Conservation (phyloP, 257 asterid genomes). For the Nicotiana tomentosiformis region DNA sequence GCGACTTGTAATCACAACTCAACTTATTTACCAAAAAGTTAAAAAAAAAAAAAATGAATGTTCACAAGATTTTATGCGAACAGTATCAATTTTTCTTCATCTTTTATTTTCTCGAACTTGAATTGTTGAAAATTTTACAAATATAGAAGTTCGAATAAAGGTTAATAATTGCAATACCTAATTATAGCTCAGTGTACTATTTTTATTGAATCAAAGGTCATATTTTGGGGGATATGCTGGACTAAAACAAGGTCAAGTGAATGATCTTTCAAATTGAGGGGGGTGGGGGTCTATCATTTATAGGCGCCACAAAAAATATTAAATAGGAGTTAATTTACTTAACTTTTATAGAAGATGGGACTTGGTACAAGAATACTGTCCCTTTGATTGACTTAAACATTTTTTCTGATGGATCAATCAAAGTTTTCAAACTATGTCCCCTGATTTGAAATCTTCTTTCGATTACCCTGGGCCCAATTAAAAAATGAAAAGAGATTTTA, state of each 20-base stretch:
- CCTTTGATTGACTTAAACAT: background rate
- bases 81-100: too few relatives aligned
- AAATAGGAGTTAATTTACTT: background rate
- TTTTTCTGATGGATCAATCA: background rate
- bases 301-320: background rate
- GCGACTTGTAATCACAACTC: too few relatives aligned
- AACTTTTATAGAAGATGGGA: background rate
- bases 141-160: background rate
- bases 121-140: background rate
- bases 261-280: background rate
- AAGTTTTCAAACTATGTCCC: slow-evolving; percentile 4
- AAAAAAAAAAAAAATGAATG: too few relatives aligned
- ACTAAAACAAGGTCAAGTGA: background rate
- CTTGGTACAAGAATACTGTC: slow-evolving; percentile 9
- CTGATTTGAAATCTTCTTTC: background rate
- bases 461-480: background rate
- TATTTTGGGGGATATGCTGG: background rate
- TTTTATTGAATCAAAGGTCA: slow-evolving; percentile 11
- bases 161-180: background rate
- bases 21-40: too few relatives aligned
- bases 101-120: too few relatives aligned
- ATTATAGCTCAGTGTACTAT: background rate
- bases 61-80: too few relatives aligned
- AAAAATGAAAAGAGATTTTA: background rate
- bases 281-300: background rate